Base-by-base conservation (phyloP, 192 early-diverging fungal species). In the Podila clonocystis region DNA sequence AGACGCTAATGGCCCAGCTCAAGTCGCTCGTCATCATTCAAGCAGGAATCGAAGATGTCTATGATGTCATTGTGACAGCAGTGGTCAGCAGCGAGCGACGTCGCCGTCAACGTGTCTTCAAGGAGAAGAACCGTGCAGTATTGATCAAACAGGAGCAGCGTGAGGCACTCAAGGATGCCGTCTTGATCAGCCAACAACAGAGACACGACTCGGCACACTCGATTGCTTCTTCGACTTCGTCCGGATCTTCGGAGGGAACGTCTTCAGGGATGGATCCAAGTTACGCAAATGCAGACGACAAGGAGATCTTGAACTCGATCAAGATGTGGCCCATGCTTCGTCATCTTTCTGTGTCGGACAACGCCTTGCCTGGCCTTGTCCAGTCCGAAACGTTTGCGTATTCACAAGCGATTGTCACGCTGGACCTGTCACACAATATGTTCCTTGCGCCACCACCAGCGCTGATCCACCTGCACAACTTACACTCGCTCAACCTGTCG, bases 361-460 rank as follows among this genome's bases (percentile, higher is more conserved):
- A 90, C 52, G 80, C 76, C 28, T 65, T 90, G 3, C 83, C 87
- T 0, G 50, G 84, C 11, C 45, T 85, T 57, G 72, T 83, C 2
- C 70, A 62, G 20, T 69, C 64, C 5, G 84, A 87, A 13, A 83
- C 86, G 11, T 65, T 87, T 22, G 11, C 58, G 4, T 58, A 82
- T n/a, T 72, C 88, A n/a, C 77, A 63, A 12, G 74, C 75, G 15
- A 49, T 87, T 28, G 77, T 64, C 22, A 84, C 84, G 50, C 72
- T 90, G 20, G 87, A 90, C 71, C 68, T 90, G 24, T 85, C 87
- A 9, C 70, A 82, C 59, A 90, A 90, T 55, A 22, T 90, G 24
- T 63, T 90, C 3, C 75, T 86, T 9, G 85, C 84, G 59, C 70
- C 86, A 22, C 89, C 89, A 5, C 58, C 75, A 13, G 78, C 82